These are phyloP conservation scores for Aspergillus luchuensis DNA, from an alignment of 2,329 filamentous ascomycete genomes.

Conservation along the genomic window DNA sequence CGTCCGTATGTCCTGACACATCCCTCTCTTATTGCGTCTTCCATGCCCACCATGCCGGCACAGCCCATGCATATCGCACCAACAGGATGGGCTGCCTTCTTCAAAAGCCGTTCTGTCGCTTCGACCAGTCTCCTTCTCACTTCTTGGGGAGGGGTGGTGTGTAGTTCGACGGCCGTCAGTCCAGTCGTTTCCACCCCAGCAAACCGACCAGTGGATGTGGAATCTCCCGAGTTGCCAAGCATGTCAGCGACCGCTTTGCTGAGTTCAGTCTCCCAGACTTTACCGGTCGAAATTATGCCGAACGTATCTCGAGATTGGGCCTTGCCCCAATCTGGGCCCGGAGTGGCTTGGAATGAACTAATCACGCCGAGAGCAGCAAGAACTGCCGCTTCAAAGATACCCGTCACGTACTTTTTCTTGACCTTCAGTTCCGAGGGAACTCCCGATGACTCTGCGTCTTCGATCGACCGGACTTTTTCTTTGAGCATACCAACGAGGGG, in stretches of 20 bases:
- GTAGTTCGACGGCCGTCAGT: slow-evolving; percentile 76
- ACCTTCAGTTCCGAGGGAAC: slow-evolving; percentile 26
- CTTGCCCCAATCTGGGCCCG: slow-evolving; percentile 29
- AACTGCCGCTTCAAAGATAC: slow-evolving; percentile 87
- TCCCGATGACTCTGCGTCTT: slow-evolving; percentile 22
- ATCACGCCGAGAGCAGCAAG: slow-evolving; percentile 62
- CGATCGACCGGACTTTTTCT: slow-evolving; percentile 37
- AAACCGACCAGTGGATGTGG: slow-evolving; percentile 56
- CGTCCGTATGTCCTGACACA: slow-evolving; percentile 66
- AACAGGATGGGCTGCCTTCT: slow-evolving; percentile 52
- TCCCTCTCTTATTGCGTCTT: slow-evolving; percentile 71
- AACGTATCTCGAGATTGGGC: slow-evolving; percentile 56
- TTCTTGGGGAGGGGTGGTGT: slow-evolving; percentile 65
- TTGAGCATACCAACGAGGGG: slow-evolving; percentile 68
- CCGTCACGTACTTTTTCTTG: slow-evolving; percentile 62
- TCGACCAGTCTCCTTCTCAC: slow-evolving; percentile 67
- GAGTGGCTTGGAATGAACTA: slow-evolving; percentile 40
- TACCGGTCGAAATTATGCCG: slow-evolving; percentile 86
- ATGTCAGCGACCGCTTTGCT: slow-evolving; percentile 64
- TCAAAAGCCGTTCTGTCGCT: slow-evolving; percentile 68
- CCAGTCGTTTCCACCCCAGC: slow-evolving; percentile 82
- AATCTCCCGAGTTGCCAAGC: slow-evolving; percentile 54
- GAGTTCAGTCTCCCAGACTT: slow-evolving; percentile 77
- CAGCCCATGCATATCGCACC: slow-evolving; percentile 80
- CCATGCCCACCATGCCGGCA: slow-evolving; percentile 86